phyloP scores from a whole-genome alignment of 2,329 filamentous ascomycete species.

The Phyllosticta citrichinensis region DNA sequence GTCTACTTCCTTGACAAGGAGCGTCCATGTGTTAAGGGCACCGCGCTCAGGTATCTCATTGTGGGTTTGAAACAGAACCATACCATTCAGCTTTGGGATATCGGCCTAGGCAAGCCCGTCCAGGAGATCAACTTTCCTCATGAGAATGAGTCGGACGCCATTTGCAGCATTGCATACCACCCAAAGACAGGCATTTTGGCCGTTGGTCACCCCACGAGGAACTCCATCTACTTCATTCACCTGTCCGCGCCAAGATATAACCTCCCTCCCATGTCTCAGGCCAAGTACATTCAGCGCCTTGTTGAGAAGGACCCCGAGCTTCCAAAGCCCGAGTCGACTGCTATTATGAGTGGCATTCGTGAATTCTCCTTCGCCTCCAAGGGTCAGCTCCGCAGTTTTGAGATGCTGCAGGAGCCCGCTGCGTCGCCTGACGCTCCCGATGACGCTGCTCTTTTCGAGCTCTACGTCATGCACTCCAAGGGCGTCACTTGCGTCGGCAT shows the following conservation, averaged over 20 bases:
- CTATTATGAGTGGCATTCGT: conserved; percentile 91
- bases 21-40: conserved; percentile 81
- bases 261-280: conserved; percentile 70
- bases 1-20: conserved; percentile 94
- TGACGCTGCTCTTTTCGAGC: conserved; percentile 74
- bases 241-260: conserved; percentile 90
- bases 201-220: conserved; percentile 90
- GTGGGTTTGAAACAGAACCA: conserved; percentile 99
- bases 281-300: conserved; percentile 73
- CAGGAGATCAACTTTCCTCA: conserved; percentile 96
- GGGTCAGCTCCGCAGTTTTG: conserved; percentile 78
- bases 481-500: conserved; percentile 86
- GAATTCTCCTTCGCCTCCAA: conserved; percentile 88
- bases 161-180: conserved; percentile 94
- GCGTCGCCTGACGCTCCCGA: conserved; percentile 46
- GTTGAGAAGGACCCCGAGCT: conserved; percentile 48
- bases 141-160: conserved; percentile 91
- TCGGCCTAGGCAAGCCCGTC: conserved; percentile 87
- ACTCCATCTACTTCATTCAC: conserved; percentile 95
- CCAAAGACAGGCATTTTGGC: conserved; percentile 85
- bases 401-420: conserved; percentile 68
- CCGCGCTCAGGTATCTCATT: conserved; percentile 87
- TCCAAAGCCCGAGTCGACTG: conserved; percentile 83
- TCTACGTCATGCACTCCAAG: conserved; percentile 96
- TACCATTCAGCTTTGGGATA: conserved; percentile 95